Evolutionary conservation across 345 rosid genomes (phyloP).

Genomic region (Rhizophora mangle): DNA sequence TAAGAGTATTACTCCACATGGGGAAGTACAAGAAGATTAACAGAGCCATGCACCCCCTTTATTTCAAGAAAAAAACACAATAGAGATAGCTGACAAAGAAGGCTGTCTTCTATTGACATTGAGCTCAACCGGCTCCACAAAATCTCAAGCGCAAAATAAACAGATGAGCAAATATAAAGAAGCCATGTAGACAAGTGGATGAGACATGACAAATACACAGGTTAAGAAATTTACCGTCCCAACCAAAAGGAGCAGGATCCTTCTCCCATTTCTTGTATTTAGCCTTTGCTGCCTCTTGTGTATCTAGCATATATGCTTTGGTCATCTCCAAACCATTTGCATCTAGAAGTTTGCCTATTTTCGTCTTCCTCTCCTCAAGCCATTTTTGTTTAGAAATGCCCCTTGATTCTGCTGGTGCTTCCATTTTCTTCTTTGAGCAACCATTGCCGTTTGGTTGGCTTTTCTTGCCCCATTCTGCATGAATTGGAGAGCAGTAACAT

Average conservation of each 20-base stretch:
- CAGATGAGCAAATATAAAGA: too few relatives aligned
- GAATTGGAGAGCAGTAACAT: conserved; percentile 6
- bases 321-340: conserved; percentile 90
- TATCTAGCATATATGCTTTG: conserved; percentile 81
- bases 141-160: background rate
- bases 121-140: background rate
- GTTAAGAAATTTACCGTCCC: conserved; percentile 69
- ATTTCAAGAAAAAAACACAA: background rate
- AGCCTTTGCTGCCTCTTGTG: conserved; percentile 82
- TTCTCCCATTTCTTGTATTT: conserved; percentile 97
- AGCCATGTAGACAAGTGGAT: too few relatives aligned
- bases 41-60: too few relatives aligned
- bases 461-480: conserved; percentile 80
- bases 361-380: conserved; percentile 84
- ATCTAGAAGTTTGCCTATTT: conserved; percentile 83
- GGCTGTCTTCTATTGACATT: background rate
- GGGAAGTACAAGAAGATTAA: background rate
- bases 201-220: background rate
- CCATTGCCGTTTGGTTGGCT: conserved; percentile 83
- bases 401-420: conserved; percentile 74
- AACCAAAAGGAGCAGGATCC: conserved; percentile 88
- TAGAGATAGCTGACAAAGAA: background rate
- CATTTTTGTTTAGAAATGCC: conserved; percentile 93
- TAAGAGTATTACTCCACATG: background rate
- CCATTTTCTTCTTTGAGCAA: conserved; percentile 90